Conservation (phyloP, 768 basidiomycete genomes). For the Russula dissimulans region DNA sequence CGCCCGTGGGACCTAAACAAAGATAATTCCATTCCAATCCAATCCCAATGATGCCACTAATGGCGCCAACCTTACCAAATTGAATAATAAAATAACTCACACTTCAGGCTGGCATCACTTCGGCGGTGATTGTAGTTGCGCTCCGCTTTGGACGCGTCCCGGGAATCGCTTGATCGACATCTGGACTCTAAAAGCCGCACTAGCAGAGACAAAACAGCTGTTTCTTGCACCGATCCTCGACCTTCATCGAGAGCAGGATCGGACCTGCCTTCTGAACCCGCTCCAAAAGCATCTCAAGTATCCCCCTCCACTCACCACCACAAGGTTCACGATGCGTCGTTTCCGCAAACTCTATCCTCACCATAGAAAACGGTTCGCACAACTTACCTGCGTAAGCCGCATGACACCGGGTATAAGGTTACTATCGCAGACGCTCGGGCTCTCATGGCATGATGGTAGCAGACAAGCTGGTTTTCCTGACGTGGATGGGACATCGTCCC, state of each 20-base stretch:
- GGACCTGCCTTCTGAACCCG: neutral
- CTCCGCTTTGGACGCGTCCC: neutral
- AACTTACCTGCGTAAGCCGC: too few species aligned
- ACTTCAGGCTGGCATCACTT: neutral
- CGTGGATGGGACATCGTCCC: neutral
- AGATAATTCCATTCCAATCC: conserved; percentile 1
- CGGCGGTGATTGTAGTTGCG: neutral
- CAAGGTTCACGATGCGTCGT: neutral
- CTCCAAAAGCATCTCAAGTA: neutral
- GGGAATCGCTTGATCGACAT: conserved; percentile 8
- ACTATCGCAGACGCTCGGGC: too few species aligned
- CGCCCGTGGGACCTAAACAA: neutral
- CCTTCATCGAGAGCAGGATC: neutral
- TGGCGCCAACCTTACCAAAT: neutral
- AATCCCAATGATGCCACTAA: neutral
- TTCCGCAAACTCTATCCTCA: neutral
- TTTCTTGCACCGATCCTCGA: conserved; percentile 10
- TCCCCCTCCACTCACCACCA: neutral
- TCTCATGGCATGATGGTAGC: too few species aligned
- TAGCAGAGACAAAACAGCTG: neutral
- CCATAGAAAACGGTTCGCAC: too few species aligned
- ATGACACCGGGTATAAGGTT: too few species aligned
- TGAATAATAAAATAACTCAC: too few species aligned
- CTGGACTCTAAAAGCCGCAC: neutral
- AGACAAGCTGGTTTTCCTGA: neutral